Percentiles rank a stretch among this genome's conserved stretches.
Evolutionary conservation across 208 protist genomes (phyloP).

Genomic region (Naegleria fowleri): DNA sequence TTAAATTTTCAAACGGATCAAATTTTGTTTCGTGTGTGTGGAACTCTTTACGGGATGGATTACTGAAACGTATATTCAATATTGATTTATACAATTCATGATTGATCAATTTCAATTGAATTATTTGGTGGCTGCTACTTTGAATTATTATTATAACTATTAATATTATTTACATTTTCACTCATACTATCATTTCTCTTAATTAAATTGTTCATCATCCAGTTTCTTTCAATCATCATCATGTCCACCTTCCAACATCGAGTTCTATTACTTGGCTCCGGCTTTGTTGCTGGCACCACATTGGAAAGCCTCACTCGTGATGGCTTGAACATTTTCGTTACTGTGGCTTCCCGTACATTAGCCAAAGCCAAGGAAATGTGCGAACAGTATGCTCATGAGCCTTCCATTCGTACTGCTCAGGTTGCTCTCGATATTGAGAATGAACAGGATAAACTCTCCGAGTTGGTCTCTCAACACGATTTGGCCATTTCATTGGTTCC

Average conservation of each 20-base stretch:
- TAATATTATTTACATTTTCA: too few relatives aligned
- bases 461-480: slow-evolving; percentile 46
- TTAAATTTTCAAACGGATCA: too few relatives aligned
- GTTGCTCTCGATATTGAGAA: slow-evolving; percentile 1
- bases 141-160: too few relatives aligned
- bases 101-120: too few relatives aligned
- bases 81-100: too few relatives aligned
- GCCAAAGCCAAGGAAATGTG: neutral
- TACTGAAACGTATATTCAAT: too few relatives aligned
- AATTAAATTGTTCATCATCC: too few relatives aligned
- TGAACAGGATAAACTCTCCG: slow-evolving; percentile 44
- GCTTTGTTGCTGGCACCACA: neutral
- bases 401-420: neutral
- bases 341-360: neutral
- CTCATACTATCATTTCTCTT: too few relatives aligned
- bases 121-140: too few relatives aligned
- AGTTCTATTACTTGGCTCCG: slow-evolving; percentile 2
- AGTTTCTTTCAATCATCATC: too few relatives aligned
- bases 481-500: slow-evolving; percentile 55
- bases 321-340: neutral
- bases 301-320: neutral
- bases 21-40: too few relatives aligned
- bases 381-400: neutral
- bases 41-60: too few relatives aligned
- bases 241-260: neutral